Percentiles rank a stretch among this genome's conserved stretches.
These are phyloP conservation scores for Harringtonia aguacate DNA, from an alignment of 2,329 filamentous ascomycete species.

Conservation along the genomic window DNA sequence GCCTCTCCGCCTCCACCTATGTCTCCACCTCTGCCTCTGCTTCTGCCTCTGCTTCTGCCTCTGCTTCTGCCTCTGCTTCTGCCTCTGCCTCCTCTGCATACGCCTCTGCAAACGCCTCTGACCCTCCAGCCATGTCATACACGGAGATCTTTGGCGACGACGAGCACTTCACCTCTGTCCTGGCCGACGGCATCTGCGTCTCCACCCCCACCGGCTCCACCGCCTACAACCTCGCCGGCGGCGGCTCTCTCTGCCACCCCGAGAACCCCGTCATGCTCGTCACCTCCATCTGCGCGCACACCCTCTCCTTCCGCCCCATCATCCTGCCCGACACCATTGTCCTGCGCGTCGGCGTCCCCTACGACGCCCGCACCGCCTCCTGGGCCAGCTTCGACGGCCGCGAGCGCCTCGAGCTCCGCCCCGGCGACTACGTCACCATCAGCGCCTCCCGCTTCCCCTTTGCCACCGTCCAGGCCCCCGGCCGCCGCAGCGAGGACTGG, in stretches of 20 bases:
- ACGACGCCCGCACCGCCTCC: slow-evolving; percentile 75
- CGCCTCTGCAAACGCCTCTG: not conserved
- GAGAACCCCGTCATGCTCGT: slow-evolving; percentile 95
- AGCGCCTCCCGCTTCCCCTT: slow-evolving; percentile 69
- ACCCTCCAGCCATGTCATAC: slow-evolving; percentile 64
- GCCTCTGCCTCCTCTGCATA: not conserved
- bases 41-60: no score
- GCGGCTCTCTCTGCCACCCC: slow-evolving; percentile 89
- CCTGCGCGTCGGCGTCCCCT: slow-evolving; percentile 85
- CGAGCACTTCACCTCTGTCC: slow-evolving; percentile 87
- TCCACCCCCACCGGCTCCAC: slow-evolving; percentile 92
- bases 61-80: no score
- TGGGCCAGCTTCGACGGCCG: slow-evolving; percentile 98
- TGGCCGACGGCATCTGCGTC: slow-evolving; percentile 87
- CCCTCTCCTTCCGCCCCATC: slow-evolving; percentile 89
- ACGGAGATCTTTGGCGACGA: slow-evolving; percentile 92
- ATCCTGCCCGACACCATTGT: slow-evolving; percentile 95
- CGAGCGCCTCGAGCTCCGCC: slow-evolving; percentile 68
- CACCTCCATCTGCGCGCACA: slow-evolving; percentile 90
- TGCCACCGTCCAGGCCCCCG: slow-evolving; percentile 61
- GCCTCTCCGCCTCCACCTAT: not conserved
- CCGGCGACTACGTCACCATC: slow-evolving; percentile 78
- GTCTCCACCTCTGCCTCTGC: no score
- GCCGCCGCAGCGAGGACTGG: slow-evolving; percentile 65
- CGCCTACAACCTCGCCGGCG: slow-evolving; percentile 89